Percentiles rank a stretch among this genome's conserved stretches.
These are phyloP conservation scores for Elsinoe batatas DNA, from an alignment of 2,329 filamentous ascomycete species.

Conservation along the genomic window DNA sequence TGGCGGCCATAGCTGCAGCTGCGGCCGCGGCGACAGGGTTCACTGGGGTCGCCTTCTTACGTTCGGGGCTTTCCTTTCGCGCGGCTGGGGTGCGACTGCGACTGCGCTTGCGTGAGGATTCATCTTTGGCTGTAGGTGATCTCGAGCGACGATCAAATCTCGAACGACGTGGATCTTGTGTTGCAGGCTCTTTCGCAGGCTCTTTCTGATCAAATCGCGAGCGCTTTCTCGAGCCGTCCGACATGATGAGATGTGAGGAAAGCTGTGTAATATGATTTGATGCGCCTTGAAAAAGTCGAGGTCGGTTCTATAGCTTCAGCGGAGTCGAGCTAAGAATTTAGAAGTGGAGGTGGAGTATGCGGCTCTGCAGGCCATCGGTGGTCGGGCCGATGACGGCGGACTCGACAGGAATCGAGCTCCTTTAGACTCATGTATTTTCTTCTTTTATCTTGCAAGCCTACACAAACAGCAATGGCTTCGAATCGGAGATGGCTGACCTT, in stretches of 20 bases:
- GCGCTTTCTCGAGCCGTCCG: constrained; percentile 73
- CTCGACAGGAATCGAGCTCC: neutral
- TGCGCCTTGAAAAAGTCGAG: neutral
- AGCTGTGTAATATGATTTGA: constrained; percentile 14
- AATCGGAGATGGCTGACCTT: constrained; percentile 21
- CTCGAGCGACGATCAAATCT: constrained; percentile 85
- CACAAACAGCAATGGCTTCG: constrained; percentile 24
- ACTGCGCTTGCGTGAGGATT: constrained; percentile 59
- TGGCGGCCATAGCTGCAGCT: constrained; percentile 69
- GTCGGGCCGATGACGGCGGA: constrained; percentile 9
- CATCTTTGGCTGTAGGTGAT: constrained; percentile 58
- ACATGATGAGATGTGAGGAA: constrained; percentile 44
- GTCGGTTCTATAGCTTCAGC: neutral
- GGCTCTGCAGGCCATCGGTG: constrained; percentile 4
- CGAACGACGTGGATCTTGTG: constrained; percentile 56
- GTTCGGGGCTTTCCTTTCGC: constrained; percentile 39
- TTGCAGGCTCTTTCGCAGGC: constrained; percentile 48
- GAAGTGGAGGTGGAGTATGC: constrained; percentile 8
- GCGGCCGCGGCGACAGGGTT: constrained; percentile 23
- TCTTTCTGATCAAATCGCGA: constrained; percentile 93
- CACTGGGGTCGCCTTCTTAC: constrained; percentile 62
- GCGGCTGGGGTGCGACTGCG: constrained; percentile 77
- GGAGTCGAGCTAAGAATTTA: constrained; percentile 1
- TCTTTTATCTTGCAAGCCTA: constrained; percentile 1
- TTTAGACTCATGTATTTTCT: constrained; percentile 7